Evolutionary conservation across 495 filamentous ascomycete species (phyloP).

Genomic region (Penicillium soppii): DNA sequence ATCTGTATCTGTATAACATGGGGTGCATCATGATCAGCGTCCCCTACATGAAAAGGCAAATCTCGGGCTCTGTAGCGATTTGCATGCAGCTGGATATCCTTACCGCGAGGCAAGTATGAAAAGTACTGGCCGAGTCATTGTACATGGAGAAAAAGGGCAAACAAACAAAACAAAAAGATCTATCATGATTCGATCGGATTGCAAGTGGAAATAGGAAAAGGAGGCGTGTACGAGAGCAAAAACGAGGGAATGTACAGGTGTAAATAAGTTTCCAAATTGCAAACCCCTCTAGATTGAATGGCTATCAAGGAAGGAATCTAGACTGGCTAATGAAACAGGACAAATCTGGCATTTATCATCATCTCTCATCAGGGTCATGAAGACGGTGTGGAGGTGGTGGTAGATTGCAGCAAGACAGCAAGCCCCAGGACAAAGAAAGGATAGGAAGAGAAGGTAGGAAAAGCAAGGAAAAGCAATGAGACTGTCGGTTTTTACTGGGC

Average conservation of each 20-base stretch:
- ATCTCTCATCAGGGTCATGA: conserved; percentile 56
- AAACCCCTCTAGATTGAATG: conserved; percentile 35
- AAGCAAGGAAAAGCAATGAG: conserved; percentile 11
- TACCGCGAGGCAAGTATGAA: background rate
- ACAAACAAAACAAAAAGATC: background rate
- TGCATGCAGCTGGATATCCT: background rate
- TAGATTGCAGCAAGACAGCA: conserved; percentile 33
- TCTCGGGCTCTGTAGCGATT: background rate
- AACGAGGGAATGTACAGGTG: conserved; percentile 8
- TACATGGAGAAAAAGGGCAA: conserved; percentile 1
- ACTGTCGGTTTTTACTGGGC: conserved; percentile 25
- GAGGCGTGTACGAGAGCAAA: background rate
- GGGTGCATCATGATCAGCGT: background rate
- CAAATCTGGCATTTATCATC: conserved; percentile 50
- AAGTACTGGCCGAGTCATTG: conserved; percentile 5
- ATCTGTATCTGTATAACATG: background rate
- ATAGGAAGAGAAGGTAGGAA: conserved; percentile 13
- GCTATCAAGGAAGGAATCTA: conserved; percentile 39
- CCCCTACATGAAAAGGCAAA: background rate
- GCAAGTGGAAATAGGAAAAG: background rate
- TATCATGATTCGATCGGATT: conserved; percentile 1
- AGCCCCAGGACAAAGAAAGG: conserved; percentile 6
- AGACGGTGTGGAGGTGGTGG: conserved; percentile 53
- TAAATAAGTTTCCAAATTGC: conserved; percentile 17
- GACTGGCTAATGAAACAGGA: conserved; percentile 42